A percentile compares a stretch with the other conserved stretches of the same genome.
Conservation (phyloP, 257 asterid species). For the Fraxinus quadrangulata region DNA sequence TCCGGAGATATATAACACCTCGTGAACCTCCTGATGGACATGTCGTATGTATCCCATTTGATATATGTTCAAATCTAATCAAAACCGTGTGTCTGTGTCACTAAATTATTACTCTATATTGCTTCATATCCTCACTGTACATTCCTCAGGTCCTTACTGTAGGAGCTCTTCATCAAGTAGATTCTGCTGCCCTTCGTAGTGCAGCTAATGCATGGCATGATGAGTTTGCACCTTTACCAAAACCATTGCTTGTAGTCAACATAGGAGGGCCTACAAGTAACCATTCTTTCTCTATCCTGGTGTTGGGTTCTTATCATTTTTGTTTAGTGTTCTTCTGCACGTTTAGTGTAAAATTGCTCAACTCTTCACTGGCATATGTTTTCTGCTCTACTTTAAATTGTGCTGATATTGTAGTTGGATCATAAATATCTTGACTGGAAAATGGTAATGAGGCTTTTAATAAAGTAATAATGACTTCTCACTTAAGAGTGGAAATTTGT, state of each 20-base stretch:
- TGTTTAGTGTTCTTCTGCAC: not conserved
- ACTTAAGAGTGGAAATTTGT: conserved; percentile 15
- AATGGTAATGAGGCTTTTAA: not conserved
- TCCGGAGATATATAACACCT: conserved; percentile 90
- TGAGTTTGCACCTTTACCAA: conserved; percentile 80
- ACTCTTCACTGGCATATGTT: conserved; percentile 3
- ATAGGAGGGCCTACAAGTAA: conserved; percentile 96
- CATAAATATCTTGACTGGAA: conserved; percentile 10
- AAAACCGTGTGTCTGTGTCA: conserved; percentile 10
- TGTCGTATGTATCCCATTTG: conserved; percentile 59
- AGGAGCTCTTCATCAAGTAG: conserved; percentile 96
- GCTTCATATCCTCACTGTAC: conserved; percentile 17
- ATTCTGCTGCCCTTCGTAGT: conserved; percentile 72
- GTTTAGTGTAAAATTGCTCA: not conserved
- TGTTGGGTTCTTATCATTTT: conserved; percentile 2
- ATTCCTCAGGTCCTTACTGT: conserved; percentile 72
- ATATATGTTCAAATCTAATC: conserved; percentile 16
- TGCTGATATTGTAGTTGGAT: not conserved
- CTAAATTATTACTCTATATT: conserved; percentile 25
- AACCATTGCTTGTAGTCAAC: conserved; percentile 88
- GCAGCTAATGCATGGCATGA: conserved; percentile 89
- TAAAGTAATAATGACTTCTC: not conserved
- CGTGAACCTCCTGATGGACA: conserved; percentile 69
- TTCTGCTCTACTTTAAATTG: not conserved
- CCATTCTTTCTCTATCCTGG: conserved; percentile 25